phyloP scores from a whole-genome alignment of 352 stramenopile genomes.

The Globisporangium spiculum region DNA sequence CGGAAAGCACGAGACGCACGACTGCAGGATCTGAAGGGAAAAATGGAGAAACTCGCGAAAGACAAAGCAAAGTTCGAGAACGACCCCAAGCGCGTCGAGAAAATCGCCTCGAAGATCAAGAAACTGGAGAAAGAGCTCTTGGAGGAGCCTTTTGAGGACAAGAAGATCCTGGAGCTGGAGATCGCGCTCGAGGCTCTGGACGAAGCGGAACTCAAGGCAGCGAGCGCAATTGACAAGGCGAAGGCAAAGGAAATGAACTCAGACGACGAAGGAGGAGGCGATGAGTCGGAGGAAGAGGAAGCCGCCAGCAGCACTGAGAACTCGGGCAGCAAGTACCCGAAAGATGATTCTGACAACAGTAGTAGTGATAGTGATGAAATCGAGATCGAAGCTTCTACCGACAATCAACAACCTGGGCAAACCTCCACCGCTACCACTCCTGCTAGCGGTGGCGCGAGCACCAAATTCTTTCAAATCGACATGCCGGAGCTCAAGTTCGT shows the following conservation, averaged over 20 bases:
- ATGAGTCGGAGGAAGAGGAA: conserved; percentile 20
- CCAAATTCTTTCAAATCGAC: conserved; percentile 48
- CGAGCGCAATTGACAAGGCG: conserved; percentile 20
- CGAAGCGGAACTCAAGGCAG: conserved; percentile 26
- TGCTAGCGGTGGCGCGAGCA: not conserved
- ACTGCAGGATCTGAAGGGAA: conserved; percentile 28
- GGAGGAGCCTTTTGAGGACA: conserved; percentile 30
- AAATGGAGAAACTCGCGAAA: conserved; percentile 26
- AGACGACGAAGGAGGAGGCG: conserved; percentile 14
- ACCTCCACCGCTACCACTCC: not conserved
- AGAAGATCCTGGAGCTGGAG: conserved; percentile 47
- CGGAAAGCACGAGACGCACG: conserved; percentile 31
- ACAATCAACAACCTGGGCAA: not conserved
- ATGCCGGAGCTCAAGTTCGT: conserved; percentile 42
- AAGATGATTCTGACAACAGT: conserved; percentile 12
- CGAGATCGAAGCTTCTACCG: conserved; percentile 6
- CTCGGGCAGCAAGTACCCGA: conserved; percentile 16
- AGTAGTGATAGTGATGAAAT: conserved; percentile 18
- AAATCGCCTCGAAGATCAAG: conserved; percentile 31
- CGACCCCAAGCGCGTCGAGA: conserved; percentile 23
- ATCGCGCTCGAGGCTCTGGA: conserved; percentile 35
- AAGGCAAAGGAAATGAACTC: conserved; percentile 20
- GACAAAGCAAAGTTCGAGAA: conserved; percentile 21
- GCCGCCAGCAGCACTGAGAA: conserved; percentile 8
- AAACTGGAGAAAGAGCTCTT: conserved; percentile 32